Evolutionary conservation across 305 asterid species (phyloP).

Genomic region (Solanum chacoense): DNA sequence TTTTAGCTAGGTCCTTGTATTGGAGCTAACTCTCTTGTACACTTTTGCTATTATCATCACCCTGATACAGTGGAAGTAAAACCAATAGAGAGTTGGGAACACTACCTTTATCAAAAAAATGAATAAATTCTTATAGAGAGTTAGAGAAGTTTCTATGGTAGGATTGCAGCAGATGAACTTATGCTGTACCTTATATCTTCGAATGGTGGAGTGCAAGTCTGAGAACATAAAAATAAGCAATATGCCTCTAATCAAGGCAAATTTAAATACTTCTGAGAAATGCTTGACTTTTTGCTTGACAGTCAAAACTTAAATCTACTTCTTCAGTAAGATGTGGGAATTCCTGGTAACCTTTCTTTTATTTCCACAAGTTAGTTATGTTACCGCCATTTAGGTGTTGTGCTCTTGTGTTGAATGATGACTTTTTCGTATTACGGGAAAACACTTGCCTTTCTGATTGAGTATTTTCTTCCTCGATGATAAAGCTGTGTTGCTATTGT

Average conservation of each 20-base stretch:
- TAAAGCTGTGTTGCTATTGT: neutral
- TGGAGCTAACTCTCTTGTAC: neutral
- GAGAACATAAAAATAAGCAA: neutral
- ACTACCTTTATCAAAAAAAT: neutral
- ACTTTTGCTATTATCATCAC: neutral
- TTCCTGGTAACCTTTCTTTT: neutral
- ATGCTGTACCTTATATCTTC: neutral
- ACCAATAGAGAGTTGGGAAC: neutral
- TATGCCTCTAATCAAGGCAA: neutral
- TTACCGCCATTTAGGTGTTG: neutral
- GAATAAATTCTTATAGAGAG: neutral
- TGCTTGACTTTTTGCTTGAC: neutral
- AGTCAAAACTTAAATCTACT: neutral
- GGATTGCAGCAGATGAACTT: neutral
- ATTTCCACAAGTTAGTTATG: neutral
- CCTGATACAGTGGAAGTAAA: neutral
- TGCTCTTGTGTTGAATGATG: neutral
- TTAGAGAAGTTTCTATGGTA: neutral
- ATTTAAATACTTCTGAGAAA: neutral
- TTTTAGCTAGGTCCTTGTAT: neutral
- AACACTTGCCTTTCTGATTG: neutral
- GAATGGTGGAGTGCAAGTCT: neutral
- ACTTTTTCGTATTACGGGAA: neutral
- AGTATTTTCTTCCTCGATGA: neutral
- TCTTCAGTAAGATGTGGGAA: neutral